A percentile compares a stretch with the other conserved stretches of the same genome.
Evolutionary conservation across 1,284 basidiomycete species (phyloP).

Genomic region (Apiotrichum siamense): DNA sequence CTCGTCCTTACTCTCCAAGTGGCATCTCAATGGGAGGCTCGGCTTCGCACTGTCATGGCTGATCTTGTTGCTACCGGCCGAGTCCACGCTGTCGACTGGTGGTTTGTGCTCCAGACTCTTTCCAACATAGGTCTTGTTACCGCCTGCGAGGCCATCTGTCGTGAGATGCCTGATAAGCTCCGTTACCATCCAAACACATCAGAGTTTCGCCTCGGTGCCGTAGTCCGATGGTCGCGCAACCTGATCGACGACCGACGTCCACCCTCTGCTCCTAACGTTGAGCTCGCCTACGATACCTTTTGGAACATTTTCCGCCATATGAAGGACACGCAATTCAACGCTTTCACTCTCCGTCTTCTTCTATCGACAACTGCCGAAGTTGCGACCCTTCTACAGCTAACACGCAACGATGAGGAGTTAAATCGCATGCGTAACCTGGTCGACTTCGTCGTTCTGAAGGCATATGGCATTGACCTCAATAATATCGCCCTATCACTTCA

Average conservation of each 20-base stretch:
- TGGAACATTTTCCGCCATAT: constrained; percentile 14
- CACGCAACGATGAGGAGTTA: neutral
- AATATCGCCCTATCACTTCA: constrained; percentile 10
- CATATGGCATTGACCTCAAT: constrained; percentile 15
- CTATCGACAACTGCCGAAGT: constrained; percentile 5
- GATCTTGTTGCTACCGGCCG: neutral
- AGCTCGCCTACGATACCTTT: constrained; percentile 9
- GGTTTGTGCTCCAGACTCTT: constrained; percentile 8
- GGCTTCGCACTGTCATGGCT: constrained; percentile 11
- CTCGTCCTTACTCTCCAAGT: neutral
- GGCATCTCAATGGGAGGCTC: constrained; percentile 3
- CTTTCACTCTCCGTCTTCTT: constrained; percentile 11
- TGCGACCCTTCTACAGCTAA: neutral
- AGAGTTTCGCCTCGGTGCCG: constrained; percentile 11
- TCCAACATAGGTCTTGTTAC: constrained; percentile 5
- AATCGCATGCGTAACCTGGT: constrained; percentile 2
- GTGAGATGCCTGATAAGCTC: constrained; percentile 5
- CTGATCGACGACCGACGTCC: neutral
- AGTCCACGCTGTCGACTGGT: constrained; percentile 10
- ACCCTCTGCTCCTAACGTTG: neutral
- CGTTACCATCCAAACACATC: neutral
- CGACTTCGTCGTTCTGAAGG: constrained; percentile 8
- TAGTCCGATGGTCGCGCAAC: constrained; percentile 8
- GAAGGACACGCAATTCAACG: neutral
- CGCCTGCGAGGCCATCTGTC: constrained; percentile 5